phyloP scores from a whole-genome alignment of 257 asterid genomes.

The Fraxinus quadrangulata region DNA sequence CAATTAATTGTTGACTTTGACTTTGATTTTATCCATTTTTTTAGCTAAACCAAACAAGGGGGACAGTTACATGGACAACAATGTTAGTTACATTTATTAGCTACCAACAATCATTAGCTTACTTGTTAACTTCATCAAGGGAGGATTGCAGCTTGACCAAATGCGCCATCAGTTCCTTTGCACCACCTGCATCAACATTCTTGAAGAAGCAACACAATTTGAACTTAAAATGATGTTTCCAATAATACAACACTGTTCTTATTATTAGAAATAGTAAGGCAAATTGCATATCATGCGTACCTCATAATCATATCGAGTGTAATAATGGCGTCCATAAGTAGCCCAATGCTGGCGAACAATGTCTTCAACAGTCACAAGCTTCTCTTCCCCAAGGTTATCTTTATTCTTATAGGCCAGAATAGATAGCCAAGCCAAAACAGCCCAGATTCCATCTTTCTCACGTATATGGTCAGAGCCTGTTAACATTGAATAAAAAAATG shows the following conservation, averaged over 20 bases:
- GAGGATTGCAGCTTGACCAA: constrained; percentile 89
- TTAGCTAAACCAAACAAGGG: too few relatives aligned
- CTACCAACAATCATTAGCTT: constrained; percentile 19
- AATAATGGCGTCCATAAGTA: constrained; percentile 92
- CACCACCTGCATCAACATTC: constrained; percentile 88
- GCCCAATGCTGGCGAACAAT: constrained; percentile 97
- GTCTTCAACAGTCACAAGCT: constrained; percentile 88
- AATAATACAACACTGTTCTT: constrained; percentile 5
- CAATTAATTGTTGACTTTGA: too few relatives aligned
- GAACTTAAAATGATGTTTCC: constrained; percentile 8
- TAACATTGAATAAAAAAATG: constrained; percentile 13
- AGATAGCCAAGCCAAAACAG: constrained; percentile 95
- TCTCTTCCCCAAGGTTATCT: constrained; percentile 69
- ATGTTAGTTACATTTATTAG: too few relatives aligned
- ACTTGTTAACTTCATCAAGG: constrained; percentile 81
- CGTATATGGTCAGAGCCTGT: constrained; percentile 98
- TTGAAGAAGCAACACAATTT: constrained; percentile 34
- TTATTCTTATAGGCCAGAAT: constrained; percentile 89
- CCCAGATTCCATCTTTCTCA: constrained; percentile 99
- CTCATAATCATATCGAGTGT: constrained; percentile 97
- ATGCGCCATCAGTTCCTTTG: constrained; percentile 88
- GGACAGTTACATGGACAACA: too few relatives aligned
- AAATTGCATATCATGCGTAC: constrained; percentile 37
- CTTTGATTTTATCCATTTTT: too few relatives aligned
- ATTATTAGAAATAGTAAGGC: constrained; percentile 3